Percentiles rank a stretch among this genome's conserved stretches.
phyloP scores from a whole-genome alignment of 306 rosid species.

The Coriaria nepalensis region DNA sequence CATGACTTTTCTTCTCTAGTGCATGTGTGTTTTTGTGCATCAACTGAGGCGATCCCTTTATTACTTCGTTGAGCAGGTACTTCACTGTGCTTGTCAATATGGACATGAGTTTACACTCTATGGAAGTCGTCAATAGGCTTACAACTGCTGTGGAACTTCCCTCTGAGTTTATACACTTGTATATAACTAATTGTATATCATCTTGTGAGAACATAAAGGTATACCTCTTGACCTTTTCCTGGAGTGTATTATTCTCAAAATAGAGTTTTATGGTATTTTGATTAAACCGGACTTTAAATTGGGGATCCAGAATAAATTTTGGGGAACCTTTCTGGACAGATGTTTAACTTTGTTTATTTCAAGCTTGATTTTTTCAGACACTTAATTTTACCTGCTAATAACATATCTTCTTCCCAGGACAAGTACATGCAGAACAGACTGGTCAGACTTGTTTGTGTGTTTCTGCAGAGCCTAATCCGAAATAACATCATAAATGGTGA shows the following conservation, averaged over 20 bases:
- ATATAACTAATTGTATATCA: conserved; percentile 92
- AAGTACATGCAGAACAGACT: conserved; percentile 99
- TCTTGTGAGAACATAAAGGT: conserved; percentile 97
- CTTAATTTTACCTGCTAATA: background rate
- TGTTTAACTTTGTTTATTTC: no score
- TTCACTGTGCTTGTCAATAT: conserved; percentile 92
- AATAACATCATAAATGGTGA: conserved; percentile 88
- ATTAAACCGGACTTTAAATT: no score
- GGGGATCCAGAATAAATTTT: no score
- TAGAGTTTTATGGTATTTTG: background rate
- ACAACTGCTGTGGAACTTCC: conserved; percentile 96
- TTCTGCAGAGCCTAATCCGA: conserved; percentile 92
- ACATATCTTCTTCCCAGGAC: conserved; percentile 38
- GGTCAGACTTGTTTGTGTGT: conserved; percentile 94
- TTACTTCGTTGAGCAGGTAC: conserved; percentile 53
- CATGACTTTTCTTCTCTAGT: conserved; percentile 8
- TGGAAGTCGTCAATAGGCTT: conserved; percentile 99
- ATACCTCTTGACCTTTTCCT: conserved; percentile 9
- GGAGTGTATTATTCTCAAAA: background rate
- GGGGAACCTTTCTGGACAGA: no score
- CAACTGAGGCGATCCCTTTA: conserved; percentile 6
- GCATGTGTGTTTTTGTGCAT: background rate
- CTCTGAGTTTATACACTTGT: conserved; percentile 85
- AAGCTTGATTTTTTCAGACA: background rate
- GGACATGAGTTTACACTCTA: conserved; percentile 99